Evolutionary conservation across 2,329 filamentous ascomycete genomes (phyloP), one percentile per base, ranked within the genome.

Genomic region (Fusarium albidum): DNA sequence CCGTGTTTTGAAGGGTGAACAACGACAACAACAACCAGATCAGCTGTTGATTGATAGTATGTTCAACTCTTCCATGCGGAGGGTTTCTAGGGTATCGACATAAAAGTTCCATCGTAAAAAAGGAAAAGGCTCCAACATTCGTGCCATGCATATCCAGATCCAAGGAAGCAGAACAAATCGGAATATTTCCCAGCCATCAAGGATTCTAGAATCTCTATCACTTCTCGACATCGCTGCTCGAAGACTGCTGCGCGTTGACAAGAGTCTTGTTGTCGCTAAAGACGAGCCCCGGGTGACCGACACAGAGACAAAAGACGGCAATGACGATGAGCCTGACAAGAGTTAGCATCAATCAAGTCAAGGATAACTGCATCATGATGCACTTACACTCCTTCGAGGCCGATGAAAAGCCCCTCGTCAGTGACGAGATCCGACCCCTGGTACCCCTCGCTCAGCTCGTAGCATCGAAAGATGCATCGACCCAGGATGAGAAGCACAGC

Each of bases 371-470:
- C 3, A 3, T 3, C 26, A 18, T 11, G 49, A 2, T n/a, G n/a
- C n/a, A 69, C 73, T 60, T 65, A 77, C 75, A 74, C 73, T 69
- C 79, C 80, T 71, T 85, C 82, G 1, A 85, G 72, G 0, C 71
- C 79, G 55, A 84, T 83, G 55, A 85, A 85, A 3, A 80, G 65
- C 0, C 68, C 70, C 64, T 85, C 71, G 33, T 84, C 65, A 5
- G 73, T 73, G 33, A 87, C 82, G 49, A 88, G 69, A 6, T 75
- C 68, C 0, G 84, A 85, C 21, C 69, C 33, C 6, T 65, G 75
- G 73, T 86, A 90, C 2, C 87, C 87, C 32, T 85, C 74, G 55
- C 80, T 83, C 54, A 90, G 69, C 71, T 90, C 87, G 9, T 84
- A 83, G 34, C 88, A 84, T 47, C 87, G 79, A 68, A 85, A 89